Conservation (phyloP, 208 protist genomes). For the Wallacemonas rigidus region DNA sequence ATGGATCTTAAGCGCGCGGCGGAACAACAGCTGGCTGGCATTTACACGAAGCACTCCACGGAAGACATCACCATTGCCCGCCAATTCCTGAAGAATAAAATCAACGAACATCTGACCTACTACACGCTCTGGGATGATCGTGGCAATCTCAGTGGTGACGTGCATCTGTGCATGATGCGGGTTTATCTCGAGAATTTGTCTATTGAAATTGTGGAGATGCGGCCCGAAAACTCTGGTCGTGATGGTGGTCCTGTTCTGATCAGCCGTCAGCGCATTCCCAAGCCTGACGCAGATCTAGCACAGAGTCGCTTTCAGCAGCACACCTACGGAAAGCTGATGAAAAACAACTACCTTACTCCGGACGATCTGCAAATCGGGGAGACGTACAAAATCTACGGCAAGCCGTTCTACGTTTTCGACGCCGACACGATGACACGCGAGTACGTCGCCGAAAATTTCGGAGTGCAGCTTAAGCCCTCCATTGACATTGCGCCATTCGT, state of each 20-base stretch:
- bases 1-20: slow-evolving; percentile 85
- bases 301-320: slow-evolving; percentile 77
- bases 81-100: slow-evolving; percentile 86
- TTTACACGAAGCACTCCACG: slow-evolving; percentile 87
- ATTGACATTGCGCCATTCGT: slow-evolving; percentile 71
- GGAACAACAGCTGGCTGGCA: slow-evolving; percentile 86
- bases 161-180: slow-evolving; percentile 75
- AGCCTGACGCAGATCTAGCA: slow-evolving; percentile 38
- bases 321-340: slow-evolving; percentile 88
- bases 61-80: slow-evolving; percentile 83
- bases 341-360: slow-evolving; percentile 77
- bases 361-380: slow-evolving; percentile 83
- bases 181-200: slow-evolving; percentile 80
- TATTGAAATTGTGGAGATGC: slow-evolving; percentile 76
- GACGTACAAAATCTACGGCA: slow-evolving; percentile 83
- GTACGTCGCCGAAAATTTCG: slow-evolving; percentile 62
- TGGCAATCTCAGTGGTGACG: slow-evolving; percentile 75
- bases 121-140: slow-evolving; percentile 91
- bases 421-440: slow-evolving; percentile 69
- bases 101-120: slow-evolving; percentile 88
- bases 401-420: slow-evolving; percentile 88
- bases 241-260: slow-evolving; percentile 69
- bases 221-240: slow-evolving; percentile 73
- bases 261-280: slow-evolving; percentile 76
- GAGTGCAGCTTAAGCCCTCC: slow-evolving; percentile 46